Conservation (phyloP, 169 alveolate species). For the Eimeria acervulina region DNA sequence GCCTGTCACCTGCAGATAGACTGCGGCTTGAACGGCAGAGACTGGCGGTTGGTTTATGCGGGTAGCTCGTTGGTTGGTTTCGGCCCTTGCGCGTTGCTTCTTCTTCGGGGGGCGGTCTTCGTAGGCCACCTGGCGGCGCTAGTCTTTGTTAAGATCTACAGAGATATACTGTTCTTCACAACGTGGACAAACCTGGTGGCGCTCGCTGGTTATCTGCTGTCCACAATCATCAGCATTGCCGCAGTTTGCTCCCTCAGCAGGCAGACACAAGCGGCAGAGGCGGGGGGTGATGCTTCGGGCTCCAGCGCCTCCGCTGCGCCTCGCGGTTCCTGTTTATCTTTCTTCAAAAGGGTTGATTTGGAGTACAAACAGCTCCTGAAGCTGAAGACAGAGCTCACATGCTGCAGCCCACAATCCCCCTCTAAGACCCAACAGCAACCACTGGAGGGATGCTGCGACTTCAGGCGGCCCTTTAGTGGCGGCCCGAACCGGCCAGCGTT, state of each 20-base stretch:
- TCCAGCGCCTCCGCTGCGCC: not conserved
- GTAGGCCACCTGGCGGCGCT: constrained; percentile 7
- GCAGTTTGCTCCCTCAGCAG: constrained; percentile 19
- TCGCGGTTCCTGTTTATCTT: not conserved
- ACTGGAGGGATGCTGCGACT: not conserved
- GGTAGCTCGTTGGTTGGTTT: constrained; percentile 5
- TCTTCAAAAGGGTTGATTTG: not conserved
- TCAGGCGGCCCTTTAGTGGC: constrained; percentile 56
- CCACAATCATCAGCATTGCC: not conserved
- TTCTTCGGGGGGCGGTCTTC: not conserved
- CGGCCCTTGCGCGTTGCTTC: not conserved
- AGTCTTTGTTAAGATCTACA: not conserved
- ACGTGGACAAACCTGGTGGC: constrained; percentile 22
- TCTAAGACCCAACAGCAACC: not conserved
- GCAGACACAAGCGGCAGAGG: not conserved
- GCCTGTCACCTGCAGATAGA: not conserved
- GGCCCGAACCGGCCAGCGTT: not conserved
- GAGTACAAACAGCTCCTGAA: constrained; percentile 2
- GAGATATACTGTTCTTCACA: not conserved
- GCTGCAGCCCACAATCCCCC: not conserved
- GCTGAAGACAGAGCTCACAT: not conserved
- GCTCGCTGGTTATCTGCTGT: not conserved
- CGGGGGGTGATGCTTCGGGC: not conserved
- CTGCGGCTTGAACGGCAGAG: constrained; percentile 16
- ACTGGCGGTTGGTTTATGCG: constrained; percentile 38